These are phyloP conservation scores for Penicillium taxi DNA, from an alignment of 495 filamentous ascomycete species.

Conservation along the genomic window DNA sequence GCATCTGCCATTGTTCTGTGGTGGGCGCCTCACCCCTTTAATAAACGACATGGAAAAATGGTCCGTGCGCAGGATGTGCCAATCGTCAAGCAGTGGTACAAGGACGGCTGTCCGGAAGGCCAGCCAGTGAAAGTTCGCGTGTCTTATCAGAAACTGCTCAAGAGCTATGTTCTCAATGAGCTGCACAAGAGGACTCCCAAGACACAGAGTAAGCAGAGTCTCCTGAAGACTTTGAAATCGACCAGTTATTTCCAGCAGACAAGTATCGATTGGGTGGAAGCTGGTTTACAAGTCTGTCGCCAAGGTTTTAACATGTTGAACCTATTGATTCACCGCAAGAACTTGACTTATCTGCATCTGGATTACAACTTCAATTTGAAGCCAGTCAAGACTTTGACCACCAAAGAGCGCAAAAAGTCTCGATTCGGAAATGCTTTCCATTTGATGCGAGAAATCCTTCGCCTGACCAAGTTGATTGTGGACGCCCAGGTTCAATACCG, in stretches of 20 bases:
- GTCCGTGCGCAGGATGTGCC: slow-evolving; percentile 95
- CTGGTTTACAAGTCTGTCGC: slow-evolving; percentile 93
- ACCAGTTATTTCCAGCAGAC: slow-evolving; percentile 99
- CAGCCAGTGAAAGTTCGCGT: slow-evolving; percentile 97
- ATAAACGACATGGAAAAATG: slow-evolving; percentile 95
- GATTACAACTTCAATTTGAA: slow-evolving; percentile 99
- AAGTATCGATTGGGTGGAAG: slow-evolving; percentile 98
- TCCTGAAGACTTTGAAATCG: slow-evolving; percentile 80
- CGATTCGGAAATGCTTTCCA: slow-evolving; percentile 99
- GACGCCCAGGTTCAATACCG: slow-evolving; percentile 98
- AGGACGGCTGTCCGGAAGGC: slow-evolving; percentile 86
- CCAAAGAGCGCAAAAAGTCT: slow-evolving; percentile 99
- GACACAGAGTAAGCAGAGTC: slow-evolving; percentile 87
- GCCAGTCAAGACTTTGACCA: slow-evolving; percentile 96
- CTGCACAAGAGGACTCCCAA: slow-evolving; percentile 92
- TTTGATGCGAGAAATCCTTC: slow-evolving; percentile 97
- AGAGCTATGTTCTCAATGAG: slow-evolving; percentile 94
- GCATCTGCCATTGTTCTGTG: slow-evolving; percentile 87
- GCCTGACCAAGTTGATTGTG: slow-evolving; percentile 94
- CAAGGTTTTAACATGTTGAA: slow-evolving; percentile 99
- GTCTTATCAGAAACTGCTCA: slow-evolving; percentile 98
- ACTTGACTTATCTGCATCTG: slow-evolving; percentile 94
- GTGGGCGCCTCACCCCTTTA: slow-evolving; percentile 98
- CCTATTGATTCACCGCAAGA: slow-evolving; percentile 95
- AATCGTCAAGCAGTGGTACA: slow-evolving; percentile 96